Base-by-base conservation (phyloP, 2,329 filamentous ascomycete genomes). In the Nemania abortiva region DNA sequence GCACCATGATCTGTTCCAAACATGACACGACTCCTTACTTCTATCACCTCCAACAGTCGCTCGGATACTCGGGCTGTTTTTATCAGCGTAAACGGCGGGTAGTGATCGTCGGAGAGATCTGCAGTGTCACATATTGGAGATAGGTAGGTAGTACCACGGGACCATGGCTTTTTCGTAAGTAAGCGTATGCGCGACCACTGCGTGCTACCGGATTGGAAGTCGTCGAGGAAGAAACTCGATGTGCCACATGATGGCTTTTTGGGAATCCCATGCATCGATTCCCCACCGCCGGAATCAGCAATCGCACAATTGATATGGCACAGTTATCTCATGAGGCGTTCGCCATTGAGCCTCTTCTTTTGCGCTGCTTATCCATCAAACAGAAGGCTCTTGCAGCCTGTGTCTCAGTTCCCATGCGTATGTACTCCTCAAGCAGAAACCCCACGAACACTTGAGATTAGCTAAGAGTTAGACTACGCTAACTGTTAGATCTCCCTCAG, bases 211-310 rank as follows among this genome's bases (percentile, higher is more conserved):
- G 13, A 29, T 29, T 50, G n/a, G 37, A 49, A 39, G 49, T 63
- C 55, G 37, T 63, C 50, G n/a, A 42, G 52, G 24, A 37, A 47
- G 42, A 47, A 58, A 66, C 22, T 54, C 64, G 55, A 68, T 68
- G 45, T 42, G 34, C 50, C 55, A 56, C 55, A 63, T 55, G 58
- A 70, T 70, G 68, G 68, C 37, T 24, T 70, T 68, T 53, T 58
- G n/a, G 24, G 56, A 70, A 70, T 70, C 60, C 64, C 68, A 70
- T 70, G 56, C 52, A 53, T 66, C 50, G 60, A 42, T 59, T 50
- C 60, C 59, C 59, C 55, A 34, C 47, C 58, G 24, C 22, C n/a
- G 20, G 45, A 24, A 47, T 22, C 20, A 27, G 45, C n/a, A 31
- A 47, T 58, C 31, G 47, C 27, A 34, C 18, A 22, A 29, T 11